phyloP scores from a whole-genome alignment of 306 rosid genomes.

The Inga oerstediana region DNA sequence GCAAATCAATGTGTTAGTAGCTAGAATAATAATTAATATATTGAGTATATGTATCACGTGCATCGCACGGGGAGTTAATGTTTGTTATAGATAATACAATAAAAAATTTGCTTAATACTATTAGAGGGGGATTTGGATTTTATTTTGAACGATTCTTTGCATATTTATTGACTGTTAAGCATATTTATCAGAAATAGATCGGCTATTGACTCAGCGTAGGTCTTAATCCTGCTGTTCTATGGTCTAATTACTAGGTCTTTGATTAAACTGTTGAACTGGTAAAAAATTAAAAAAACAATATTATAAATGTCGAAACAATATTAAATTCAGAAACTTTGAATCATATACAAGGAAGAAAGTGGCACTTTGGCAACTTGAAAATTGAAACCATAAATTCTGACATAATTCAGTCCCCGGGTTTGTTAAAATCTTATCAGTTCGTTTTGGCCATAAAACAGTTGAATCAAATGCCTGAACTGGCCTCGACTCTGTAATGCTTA shows the following conservation, averaged over 20 bases:
- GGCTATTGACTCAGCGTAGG: not conserved
- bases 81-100: too few relatives aligned
- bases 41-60: too few relatives aligned
- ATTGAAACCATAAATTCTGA: not conserved
- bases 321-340: not conserved
- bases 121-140: not conserved
- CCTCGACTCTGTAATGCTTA: not conserved
- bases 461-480: not conserved
- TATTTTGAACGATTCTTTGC: conserved; percentile 1
- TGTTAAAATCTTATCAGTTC: not conserved
- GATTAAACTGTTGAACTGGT: not conserved
- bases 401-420: not conserved
- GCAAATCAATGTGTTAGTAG: too few relatives aligned
- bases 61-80: too few relatives aligned
- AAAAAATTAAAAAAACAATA: not conserved
- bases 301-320: not conserved
- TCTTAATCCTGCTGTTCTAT: not conserved
- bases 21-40: too few relatives aligned
- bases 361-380: not conserved
- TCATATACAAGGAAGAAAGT: not conserved
- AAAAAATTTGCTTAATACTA: not conserved
- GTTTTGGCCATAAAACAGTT: not conserved
- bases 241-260: not conserved
- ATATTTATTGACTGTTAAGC: not conserved
- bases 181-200: not conserved